Evolutionary conservation across 192 early-diverging fungal species (phyloP), one percentile per base, ranked within the genome.

Genomic region (Pecoramyces ruminantium): DNA sequence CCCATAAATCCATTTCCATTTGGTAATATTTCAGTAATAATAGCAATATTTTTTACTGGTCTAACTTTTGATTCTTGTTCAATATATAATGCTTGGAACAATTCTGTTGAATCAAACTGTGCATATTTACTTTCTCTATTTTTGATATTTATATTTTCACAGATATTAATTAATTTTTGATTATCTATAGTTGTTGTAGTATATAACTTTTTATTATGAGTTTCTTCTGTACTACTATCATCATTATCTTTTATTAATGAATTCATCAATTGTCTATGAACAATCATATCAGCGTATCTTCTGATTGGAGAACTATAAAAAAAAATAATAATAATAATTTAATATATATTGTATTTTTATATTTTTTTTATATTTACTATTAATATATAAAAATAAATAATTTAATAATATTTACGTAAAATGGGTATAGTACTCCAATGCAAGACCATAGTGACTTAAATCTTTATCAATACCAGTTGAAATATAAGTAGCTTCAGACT

Each of bases 21-120:
- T 16, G 91, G 87, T 29, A 90, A 87, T 67, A 94, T 89, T 83
- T 94, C 93, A 6, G 90, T 89, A 30, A 94, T 88, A 27, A 94
- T 88, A 29, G 90, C 93, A 11, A 87, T 87, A 29, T 87, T 90
- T 17, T 91, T 84, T 28, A 93, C 85, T 12, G 85, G 86, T 17
- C 80, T 82, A 0, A 58, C 38, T 42, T 80, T 25, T 77, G 85
- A 85, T 42, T 87, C 86, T 79, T 93, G 91, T 29, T 86, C 78
- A 14, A 93, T 86, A 78, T 89, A 93, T 4, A 93, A 87, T 25
- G 88, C 90, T 86, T 94, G 93, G 86, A 94, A 94, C n/a, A 94
- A 84, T 79, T 94, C 92, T 0, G 92, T 90, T 16, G 93, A 93
- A 81, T 94, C 93, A 83, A 88, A 38, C n/a, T 93, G 92, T 18